Conservation (phyloP, 2,329 filamentous ascomycete genomes). For the Diplocarpon rosae region DNA sequence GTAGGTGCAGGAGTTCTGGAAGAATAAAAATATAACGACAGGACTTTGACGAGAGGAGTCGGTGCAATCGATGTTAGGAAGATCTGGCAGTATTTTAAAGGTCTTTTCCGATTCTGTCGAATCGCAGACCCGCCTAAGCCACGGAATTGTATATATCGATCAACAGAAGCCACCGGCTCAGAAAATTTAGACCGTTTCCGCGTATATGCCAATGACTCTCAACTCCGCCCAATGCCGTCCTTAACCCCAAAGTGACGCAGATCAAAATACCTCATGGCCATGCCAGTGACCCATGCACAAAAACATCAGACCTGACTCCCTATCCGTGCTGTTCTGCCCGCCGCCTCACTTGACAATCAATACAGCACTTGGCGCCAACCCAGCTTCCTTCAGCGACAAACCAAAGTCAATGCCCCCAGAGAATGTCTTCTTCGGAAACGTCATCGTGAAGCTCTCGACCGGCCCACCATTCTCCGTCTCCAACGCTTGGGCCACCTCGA, state of each 20-base stretch:
- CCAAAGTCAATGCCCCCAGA: constrained; percentile 62
- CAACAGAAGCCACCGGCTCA: no score
- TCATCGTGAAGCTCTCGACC: constrained; percentile 71
- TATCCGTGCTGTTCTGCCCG: neutral
- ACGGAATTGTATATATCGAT: no score
- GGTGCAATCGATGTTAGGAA: neutral
- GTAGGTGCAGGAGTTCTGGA: neutral
- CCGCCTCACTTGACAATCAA: constrained; percentile 53
- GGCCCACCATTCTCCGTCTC: constrained; percentile 60
- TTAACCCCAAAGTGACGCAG: neutral
- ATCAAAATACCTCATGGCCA: no score
- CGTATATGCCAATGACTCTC: no score
- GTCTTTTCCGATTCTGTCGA: no score
- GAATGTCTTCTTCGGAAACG: constrained; percentile 78
- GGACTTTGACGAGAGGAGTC: neutral
- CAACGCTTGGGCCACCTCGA: constrained; percentile 76
- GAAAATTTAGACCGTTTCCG: no score
- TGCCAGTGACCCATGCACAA: neutral
- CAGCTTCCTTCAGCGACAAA: constrained; percentile 85
- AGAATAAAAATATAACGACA: neutral
- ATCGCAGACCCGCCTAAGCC: no score
- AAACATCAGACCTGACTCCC: neutral
- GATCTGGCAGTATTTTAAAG: no score
- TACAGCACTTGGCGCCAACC: constrained; percentile 81
- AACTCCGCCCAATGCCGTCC: neutral